These are phyloP conservation scores for Phlebopus sp. DNA, from an alignment of 1,284 basidiomycete genomes.

Conservation along the genomic window DNA sequence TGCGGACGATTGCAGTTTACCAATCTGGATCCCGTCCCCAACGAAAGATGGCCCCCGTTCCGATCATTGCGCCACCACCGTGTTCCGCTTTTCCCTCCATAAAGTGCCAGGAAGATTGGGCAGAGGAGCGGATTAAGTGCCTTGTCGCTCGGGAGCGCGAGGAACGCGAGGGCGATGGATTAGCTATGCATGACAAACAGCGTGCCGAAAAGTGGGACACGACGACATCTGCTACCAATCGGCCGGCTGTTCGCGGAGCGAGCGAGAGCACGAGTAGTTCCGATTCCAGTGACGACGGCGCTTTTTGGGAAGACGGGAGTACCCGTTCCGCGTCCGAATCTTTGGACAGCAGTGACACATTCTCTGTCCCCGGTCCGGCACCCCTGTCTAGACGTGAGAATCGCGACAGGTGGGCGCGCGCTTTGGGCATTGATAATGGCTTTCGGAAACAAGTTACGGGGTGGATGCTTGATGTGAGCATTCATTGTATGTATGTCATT, in stretches of 20 bases:
- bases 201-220: constrained; percentile 7
- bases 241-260: constrained; percentile 2
- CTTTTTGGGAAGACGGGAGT: constrained; percentile 22
- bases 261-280: constrained; percentile 11
- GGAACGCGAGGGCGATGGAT: constrained; percentile 33
- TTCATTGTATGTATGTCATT: constrained; percentile 6
- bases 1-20: constrained; percentile 18
- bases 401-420: constrained; percentile 13
- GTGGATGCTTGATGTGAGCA: constrained; percentile 44
- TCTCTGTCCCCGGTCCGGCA: not conserved
- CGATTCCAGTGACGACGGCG: constrained; percentile 11
- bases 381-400: not conserved
- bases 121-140: constrained; percentile 40
- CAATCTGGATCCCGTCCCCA: not conserved
- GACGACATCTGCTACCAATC: not conserved
- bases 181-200: constrained; percentile 19
- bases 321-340: constrained; percentile 13
- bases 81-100: constrained; percentile 30
- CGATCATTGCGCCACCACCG: constrained; percentile 53
- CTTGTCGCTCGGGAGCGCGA: constrained; percentile 42
- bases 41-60: constrained; percentile 32
- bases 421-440: constrained; percentile 26
- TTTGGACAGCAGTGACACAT: not conserved
- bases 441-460: constrained; percentile 34
- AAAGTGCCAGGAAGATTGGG: constrained; percentile 38